A percentile compares a stretch with the other conserved stretches of the same genome.
These are phyloP conservation scores for Omphalea diandra DNA, from an alignment of 441 rosid genomes.

Conservation along the genomic window DNA sequence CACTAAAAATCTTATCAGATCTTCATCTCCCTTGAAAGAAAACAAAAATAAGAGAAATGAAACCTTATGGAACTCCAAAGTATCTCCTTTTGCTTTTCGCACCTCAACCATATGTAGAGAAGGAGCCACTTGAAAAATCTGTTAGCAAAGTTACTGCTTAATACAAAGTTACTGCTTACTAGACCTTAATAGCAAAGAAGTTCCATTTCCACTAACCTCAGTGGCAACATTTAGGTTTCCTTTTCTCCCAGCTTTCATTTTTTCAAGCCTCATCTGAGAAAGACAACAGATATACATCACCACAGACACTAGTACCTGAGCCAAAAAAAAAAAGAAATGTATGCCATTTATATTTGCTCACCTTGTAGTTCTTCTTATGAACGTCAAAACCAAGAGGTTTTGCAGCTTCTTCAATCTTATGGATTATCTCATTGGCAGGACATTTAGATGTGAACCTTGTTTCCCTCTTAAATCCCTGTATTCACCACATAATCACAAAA, in stretches of 20 bases:
- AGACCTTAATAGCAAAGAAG: not conserved
- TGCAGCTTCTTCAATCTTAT: conserved; percentile 91
- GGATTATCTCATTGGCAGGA: conserved; percentile 79
- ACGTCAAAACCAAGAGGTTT: conserved; percentile 96
- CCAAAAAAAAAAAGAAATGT: not conserved
- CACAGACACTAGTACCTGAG: not conserved
- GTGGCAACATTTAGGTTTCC: conserved; percentile 89
- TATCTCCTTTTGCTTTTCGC: conserved; percentile 93
- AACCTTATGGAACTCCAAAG: conserved; percentile 94
- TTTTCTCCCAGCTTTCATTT: conserved; percentile 86
- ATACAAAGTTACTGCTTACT: not conserved
- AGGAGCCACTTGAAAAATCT: conserved; percentile 95
- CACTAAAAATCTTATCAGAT: not conserved
- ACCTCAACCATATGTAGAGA: conserved; percentile 93
- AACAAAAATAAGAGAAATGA: not conserved
- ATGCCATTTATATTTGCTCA: conserved; percentile 20
- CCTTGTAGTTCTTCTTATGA: conserved; percentile 96
- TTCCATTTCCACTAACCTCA: conserved; percentile 48
- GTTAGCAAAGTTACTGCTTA: conserved; percentile 14
- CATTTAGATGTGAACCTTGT: conserved; percentile 78
- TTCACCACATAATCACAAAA: conserved; percentile 11
- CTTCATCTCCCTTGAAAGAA: conserved; percentile 2
- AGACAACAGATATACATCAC: conserved; percentile 16
- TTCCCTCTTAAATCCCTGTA: conserved; percentile 79
- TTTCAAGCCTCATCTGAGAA: conserved; percentile 84